phyloP scores from a whole-genome alignment of 129 eudicot species.

The Pseudognaphalium luteoalbum region DNA sequence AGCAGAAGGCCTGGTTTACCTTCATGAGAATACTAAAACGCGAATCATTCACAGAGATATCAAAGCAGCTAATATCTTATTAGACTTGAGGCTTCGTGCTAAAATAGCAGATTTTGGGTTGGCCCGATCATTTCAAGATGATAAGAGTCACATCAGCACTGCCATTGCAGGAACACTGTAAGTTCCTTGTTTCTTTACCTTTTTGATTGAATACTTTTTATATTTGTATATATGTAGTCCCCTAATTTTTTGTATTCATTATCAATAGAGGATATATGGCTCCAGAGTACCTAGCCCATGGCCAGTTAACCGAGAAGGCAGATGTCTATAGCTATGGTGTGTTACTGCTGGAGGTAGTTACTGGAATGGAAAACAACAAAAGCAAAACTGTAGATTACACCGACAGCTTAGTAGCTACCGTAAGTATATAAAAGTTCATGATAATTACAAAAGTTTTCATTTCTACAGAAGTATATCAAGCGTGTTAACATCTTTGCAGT shows the following conservation, averaged over 20 bases:
- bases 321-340: slow-evolving; percentile 82
- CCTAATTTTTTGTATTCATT: neutral
- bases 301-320: slow-evolving; percentile 71
- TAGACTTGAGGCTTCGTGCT: slow-evolving; percentile 68
- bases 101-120: slow-evolving; percentile 89
- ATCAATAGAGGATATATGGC: slow-evolving; percentile 67
- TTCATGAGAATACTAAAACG: slow-evolving; percentile 66
- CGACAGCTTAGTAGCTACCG: slow-evolving; percentile 55
- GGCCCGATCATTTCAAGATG: slow-evolving; percentile 87
- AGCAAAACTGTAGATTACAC: slow-evolving; percentile 50
- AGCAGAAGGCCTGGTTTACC: slow-evolving; percentile 82
- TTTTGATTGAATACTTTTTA: neutral
- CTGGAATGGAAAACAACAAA: slow-evolving; percentile 63
- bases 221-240: neutral
- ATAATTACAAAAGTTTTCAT: neutral
- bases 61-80: slow-evolving; percentile 69
- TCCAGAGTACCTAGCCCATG: slow-evolving; percentile 79
- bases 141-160: slow-evolving; percentile 76
- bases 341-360: slow-evolving; percentile 61
- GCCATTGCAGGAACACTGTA: slow-evolving; percentile 87
- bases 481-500: too few species aligned
- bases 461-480: neutral
- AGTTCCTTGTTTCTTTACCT: slow-evolving; percentile 19
- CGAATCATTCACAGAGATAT: slow-evolving; percentile 78
- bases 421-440: slow-evolving; percentile 33